phyloP scores from a whole-genome alignment of 2,329 filamentous ascomycete genomes.

The Colletotrichum zoysiae region DNA sequence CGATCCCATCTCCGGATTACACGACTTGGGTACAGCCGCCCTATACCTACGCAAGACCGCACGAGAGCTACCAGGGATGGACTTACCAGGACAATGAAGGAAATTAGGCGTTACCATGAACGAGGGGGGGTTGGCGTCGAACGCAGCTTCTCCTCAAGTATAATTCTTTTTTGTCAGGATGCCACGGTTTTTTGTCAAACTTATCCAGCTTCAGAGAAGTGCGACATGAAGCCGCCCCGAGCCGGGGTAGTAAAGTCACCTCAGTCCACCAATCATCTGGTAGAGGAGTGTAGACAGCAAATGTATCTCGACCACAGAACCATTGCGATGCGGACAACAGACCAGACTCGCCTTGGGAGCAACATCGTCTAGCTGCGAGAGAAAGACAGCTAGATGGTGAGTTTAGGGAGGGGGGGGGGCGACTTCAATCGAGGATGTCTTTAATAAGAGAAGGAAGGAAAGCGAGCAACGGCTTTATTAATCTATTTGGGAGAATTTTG shows the following conservation, averaged over 20 bases:
- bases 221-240: not conserved
- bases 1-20: conserved; percentile 54
- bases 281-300: not conserved
- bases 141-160: not conserved
- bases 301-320: not conserved
- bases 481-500: not conserved
- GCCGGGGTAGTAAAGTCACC: not conserved
- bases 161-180: not conserved
- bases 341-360: conserved; percentile 18
- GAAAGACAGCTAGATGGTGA: not conserved
- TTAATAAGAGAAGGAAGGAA: not conserved
- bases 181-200: not conserved
- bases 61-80: conserved; percentile 56
- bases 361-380: conserved; percentile 7
- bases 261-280: not conserved
- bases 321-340: conserved; percentile 15
- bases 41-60: conserved; percentile 57
- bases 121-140: not conserved
- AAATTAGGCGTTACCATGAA: not conserved
- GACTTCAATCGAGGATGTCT: not conserved
- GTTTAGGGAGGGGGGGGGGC: conserved; percentile 7
- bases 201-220: not conserved
- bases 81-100: conserved; percentile 48
- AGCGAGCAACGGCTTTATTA: not conserved
- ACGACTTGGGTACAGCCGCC: conserved; percentile 58